Evolutionary conservation across 176 grass and related monocot genomes (phyloP).

Genomic region (Hyparrhenia diplandra): DNA sequence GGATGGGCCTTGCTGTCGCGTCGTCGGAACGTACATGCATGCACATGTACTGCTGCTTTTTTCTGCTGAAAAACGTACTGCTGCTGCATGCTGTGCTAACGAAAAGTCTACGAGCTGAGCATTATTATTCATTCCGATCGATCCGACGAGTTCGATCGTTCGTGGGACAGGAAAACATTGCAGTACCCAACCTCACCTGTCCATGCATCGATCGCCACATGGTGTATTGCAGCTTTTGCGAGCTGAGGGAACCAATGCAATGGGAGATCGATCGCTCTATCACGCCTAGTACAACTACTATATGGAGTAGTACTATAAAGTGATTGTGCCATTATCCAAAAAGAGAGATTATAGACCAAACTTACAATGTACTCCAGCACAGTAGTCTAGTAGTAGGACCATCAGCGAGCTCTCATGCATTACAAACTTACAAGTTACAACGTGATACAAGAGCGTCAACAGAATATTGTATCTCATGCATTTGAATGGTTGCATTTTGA

Average conservation of each 20-base stretch:
- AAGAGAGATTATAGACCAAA: background rate
- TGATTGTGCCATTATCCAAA: background rate
- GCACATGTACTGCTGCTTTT: background rate
- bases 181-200: background rate
- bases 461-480: background rate
- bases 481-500: no score
- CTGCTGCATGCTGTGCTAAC: background rate
- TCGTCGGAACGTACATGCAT: background rate
- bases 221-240: slow-evolving; percentile 27
- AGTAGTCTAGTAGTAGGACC: background rate
- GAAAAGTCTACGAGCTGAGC: background rate
- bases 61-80: background rate
- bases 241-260: background rate
- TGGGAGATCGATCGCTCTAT: background rate
- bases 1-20: background rate
- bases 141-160: background rate
- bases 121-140: background rate
- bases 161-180: slow-evolving; percentile 27
- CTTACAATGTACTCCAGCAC: background rate
- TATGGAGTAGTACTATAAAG: background rate
- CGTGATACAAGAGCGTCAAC: no score
- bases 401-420: background rate
- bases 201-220: slow-evolving; percentile 19
- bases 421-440: no score
- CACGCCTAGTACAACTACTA: background rate